Base-by-base conservation (phyloP, 2,329 filamentous ascomycete species). In the Aspergillus japonicus region DNA sequence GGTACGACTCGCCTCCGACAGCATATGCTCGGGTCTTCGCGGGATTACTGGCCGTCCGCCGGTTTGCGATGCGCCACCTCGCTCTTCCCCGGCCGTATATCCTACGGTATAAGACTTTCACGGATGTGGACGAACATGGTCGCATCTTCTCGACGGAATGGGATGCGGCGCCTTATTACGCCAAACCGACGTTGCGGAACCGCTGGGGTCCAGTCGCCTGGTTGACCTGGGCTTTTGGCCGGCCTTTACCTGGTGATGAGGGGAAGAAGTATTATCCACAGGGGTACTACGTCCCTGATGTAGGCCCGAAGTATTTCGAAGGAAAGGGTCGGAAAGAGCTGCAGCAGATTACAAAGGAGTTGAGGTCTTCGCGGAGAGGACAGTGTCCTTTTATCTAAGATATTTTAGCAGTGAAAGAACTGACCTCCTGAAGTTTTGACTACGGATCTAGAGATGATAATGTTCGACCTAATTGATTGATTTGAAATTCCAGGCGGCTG, bases 131-230 rank as follows among this genome's bases (percentile, higher is more conserved):
- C 10, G 74, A 80, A 31, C 82, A 83, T 0, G 83, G 83, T 0
- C 82, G 83, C 3, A 81, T 86, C 62, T 78, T 81, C 56, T 71
- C 75, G 67, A 71, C 76, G 0, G 65, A 78, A 42, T 90, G 86
- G 74, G 80, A 87, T 26, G 83, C 85, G 11, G 83, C 86, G 50
- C 89, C 89, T 2, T 90, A 84, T 74, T 91, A 90, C 72, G 79
- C 84, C 24, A 80, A 83, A 61, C 80, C 81, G 29, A 88, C 83
- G 0, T 72, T 84, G 47, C 85, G 81, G 84, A 85, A 82, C 67
- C 83, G 85, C 60, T 91, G 84, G 86, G 85, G 84, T 2, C 87
- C 82, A 0, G 71, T 73, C 60, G 86, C 81, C 0, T 81, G 81
- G 79, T 59, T 84, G 11, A 80, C 76, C 29, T 74, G 81, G 68